Base-by-base conservation (phyloP, 1,139 yeast genomes). In the Diutina scorzettiae region DNA sequence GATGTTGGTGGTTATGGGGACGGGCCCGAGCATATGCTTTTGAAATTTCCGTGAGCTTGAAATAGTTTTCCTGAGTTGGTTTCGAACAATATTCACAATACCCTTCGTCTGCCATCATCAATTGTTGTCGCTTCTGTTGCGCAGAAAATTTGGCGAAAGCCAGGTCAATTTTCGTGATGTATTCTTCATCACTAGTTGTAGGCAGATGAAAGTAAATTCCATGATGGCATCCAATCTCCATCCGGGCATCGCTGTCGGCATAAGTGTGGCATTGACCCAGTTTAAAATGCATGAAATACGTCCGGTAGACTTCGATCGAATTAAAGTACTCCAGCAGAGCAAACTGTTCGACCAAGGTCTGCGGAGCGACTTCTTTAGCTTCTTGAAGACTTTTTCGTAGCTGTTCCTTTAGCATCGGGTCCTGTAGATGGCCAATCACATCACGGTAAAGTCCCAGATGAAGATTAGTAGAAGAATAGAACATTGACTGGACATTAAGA, bases 51-150 rank as follows among this genome's bases (percentile, higher is more conserved):
- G 17, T 14, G n/a, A 37, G 14, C 16, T 18, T 20, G 14, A 18
- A 52, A 24, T 64, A 51, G 20, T 49, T 48, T 63, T 66, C 32
- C 46, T 43, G 23, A 46, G 37, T 2, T 46, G 42, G 19, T 46
- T 44, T 5, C 40, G 19, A n/a, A 51, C 47, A n/a, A 29, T 9
- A 5, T 43, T 29, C 17, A 4, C 20, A 19, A 14, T 23, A 34
- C 3, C 9, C 20, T 5, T n/a, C 17, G 20, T 23, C 25, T 7
- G 25, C 16, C n/a, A 7, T n/a, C 39, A 34, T 34, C 28, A 34
- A 16, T n/a, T 23, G 16, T 8, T 34, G 20, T 14, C 39, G 39
- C 8, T 21, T 18, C 19, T 19, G 17, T 6, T 16, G 25, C 9
- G 11, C 7, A 14, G 18, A n/a, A 43, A 52, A 58, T 1, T 47